Evolutionary conservation across 176 grass and related monocot genomes (phyloP).

Genomic region (Microstegium vimineum): DNA sequence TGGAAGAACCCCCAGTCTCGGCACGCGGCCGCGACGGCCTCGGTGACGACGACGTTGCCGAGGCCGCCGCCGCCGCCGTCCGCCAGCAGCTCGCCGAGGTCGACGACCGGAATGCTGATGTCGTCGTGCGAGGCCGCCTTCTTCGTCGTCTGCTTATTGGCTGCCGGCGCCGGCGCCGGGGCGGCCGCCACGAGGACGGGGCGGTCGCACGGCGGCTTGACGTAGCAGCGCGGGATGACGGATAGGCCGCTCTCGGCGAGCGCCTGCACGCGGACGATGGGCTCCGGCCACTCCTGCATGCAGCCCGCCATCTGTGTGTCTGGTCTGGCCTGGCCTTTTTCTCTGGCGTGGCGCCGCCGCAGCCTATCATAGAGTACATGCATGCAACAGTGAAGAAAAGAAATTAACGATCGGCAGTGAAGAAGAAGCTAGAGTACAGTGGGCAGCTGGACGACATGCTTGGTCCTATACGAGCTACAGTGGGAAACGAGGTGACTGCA

Average conservation of each 20-base stretch:
- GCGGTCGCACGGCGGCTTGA: constrained; percentile 69
- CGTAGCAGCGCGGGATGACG: constrained; percentile 62
- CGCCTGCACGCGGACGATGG: constrained; percentile 66
- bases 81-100: constrained; percentile 45
- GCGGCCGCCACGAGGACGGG: constrained; percentile 25
- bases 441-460: neutral
- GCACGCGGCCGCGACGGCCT: constrained; percentile 58
- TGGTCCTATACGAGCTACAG: neutral
- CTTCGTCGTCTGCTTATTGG: too few species aligned
- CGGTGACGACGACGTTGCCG: neutral
- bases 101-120: constrained; percentile 61
- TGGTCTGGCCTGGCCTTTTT: neutral
- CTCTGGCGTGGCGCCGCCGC: neutral
- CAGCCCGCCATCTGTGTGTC: constrained; percentile 32
- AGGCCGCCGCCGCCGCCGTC: neutral
- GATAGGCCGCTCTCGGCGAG: constrained; percentile 61
- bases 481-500: neutral
- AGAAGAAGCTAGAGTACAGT: neutral
- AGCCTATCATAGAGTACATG: neutral
- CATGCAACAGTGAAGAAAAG: neutral
- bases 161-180: too few species aligned
- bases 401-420: neutral
- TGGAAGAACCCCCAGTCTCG: constrained; percentile 87
- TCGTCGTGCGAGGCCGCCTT: neutral
- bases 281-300: constrained; percentile 76